Evolutionary conservation across 257 asterid genomes (phyloP), one percentile per base, ranked within the genome.

Genomic region (Capsicum rhomboideum): DNA sequence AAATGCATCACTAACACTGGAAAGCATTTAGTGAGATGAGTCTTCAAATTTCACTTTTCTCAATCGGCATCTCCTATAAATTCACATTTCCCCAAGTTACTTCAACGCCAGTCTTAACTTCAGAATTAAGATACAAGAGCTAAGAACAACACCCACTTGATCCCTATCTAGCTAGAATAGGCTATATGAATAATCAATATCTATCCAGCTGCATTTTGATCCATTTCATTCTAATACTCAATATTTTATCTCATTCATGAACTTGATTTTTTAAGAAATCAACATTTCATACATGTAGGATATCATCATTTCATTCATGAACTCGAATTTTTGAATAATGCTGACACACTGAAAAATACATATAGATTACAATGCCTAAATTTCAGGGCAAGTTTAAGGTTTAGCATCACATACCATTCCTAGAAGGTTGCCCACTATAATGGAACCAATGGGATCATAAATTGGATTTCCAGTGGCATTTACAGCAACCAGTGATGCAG

Each of bases 361-460:
- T 50, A 50, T 1, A 77, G 63, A 77, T 77, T 16, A 26, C 61
- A 26, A 77, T 77, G 63, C 63, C 59, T 50, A 59, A 77, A 26
- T 10, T 77, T 26, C 46, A 77, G 63, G 26, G 50, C 17, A 77
- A 28, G 81, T 50, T 77, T 29, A 59, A 82, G 59, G 83, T 63
- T 83, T 69, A 83, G 12, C 53, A 49, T 82, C 86, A 89, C 91
- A 64, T 84, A 96, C 99, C 99, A 96, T 94, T 90, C 99, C 99
- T 58, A 96, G 92, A 88, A 96, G 97, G 90, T 93, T 96, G 87
- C 99, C 98, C 55, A 96, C 98, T 52, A 96, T 86, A 83, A 96
- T 96, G 61, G 99, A 96, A 79, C 99, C 99, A 80, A 96, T 88
- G 72, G 99, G 99, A 87, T 96, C 99, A 89, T 92, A 96, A 61